Base-by-base conservation (phyloP, 208 protist species). In the Acanthamoeba triangularis region DNA sequence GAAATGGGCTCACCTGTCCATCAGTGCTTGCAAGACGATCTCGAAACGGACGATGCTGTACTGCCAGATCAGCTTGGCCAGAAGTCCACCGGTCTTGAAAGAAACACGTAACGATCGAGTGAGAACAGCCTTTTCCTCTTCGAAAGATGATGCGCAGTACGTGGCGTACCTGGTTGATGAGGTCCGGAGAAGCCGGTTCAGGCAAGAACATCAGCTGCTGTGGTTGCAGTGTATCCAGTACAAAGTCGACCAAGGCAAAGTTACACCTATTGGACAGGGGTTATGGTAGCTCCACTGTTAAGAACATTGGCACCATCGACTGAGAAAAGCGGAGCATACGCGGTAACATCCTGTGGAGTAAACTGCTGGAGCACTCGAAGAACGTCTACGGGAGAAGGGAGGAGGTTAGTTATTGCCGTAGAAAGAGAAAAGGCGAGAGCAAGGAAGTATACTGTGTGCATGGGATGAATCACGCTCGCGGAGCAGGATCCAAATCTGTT, bases 151-250 rank as follows among this genome's bases (percentile, higher is more conserved):
- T 44, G 35, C 18, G 23, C 25, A 85, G 76, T 6, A 85, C 56
- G 41, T 18, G 33, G 14, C 41, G 33, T 44, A 74, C 87, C 61
- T 92, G 87, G 33, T 49, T 25, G 33, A 92, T 92, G 8, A 56
- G 16, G 52, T 76, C 61, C 0, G 54, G 87, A 30, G 87, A 92
- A 28, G 87, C 87, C 7, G 87, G 87, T 54, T 92, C 87, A 10
- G 61, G 54, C n/a, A 92, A 30, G 61, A 74, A 92, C 87, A 92
- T 67, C 25, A 74, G n/a, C 33, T 92, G 87, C 33, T 92, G 61
- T 2, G 87, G 87, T 74, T 92, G 87, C 18, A 92, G 33, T 14
- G 63, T 67, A n/a, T 92, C 87, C 87, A 92, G 52, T 0, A 92
- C 37, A 30, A 92, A 92, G 41, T 92, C 59, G 8, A 92, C 61